phyloP scores from a whole-genome alignment of 1,139 yeast species.

The Blastobotrys illinoisensis region DNA sequence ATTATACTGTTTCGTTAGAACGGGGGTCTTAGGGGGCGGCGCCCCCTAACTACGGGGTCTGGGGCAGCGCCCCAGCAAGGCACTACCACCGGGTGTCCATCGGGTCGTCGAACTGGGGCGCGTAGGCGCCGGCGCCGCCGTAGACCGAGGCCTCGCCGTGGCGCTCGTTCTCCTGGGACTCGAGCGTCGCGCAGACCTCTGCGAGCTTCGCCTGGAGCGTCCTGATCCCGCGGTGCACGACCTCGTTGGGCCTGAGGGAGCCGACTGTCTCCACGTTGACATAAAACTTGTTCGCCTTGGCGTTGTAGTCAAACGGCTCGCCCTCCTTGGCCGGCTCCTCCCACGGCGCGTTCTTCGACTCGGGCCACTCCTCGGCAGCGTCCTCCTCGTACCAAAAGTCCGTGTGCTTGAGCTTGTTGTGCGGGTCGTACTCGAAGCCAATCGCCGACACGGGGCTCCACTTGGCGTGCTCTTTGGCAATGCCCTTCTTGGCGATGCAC shows the following conservation, averaged over 20 bases:
- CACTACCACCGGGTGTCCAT: background rate
- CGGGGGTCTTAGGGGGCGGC: background rate
- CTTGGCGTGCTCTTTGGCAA: slow-evolving; percentile 96
- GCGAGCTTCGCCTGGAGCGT: slow-evolving; percentile 89
- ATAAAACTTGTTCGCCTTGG: slow-evolving; percentile 76
- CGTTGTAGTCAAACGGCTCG: slow-evolving; percentile 79
- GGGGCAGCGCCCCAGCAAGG: background rate
- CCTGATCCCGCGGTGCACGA: slow-evolving; percentile 73
- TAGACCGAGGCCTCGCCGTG: background rate
- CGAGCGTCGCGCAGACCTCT: slow-evolving; percentile 76
- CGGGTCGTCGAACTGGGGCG: background rate
- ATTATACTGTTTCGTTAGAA: background rate
- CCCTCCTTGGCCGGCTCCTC: slow-evolving; percentile 93
- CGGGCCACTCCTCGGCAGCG: slow-evolving; percentile 90
- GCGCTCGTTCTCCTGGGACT: slow-evolving; percentile 32
- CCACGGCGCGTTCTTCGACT: slow-evolving; percentile 81
- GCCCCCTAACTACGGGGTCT: background rate
- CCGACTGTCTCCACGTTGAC: slow-evolving; percentile 92
- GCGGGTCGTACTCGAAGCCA: slow-evolving; percentile 98
- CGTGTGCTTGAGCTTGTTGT: slow-evolving; percentile 94
- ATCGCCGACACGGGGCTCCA: slow-evolving; percentile 98
- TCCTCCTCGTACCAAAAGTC: slow-evolving; percentile 95
- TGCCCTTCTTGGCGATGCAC: slow-evolving; percentile 96
- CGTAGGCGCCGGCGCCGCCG: slow-evolving; percentile 6
- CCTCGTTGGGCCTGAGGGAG: slow-evolving; percentile 80